phyloP scores from a whole-genome alignment of 2,329 filamentous ascomycete species.

The Beauveria brongniartii region DNA sequence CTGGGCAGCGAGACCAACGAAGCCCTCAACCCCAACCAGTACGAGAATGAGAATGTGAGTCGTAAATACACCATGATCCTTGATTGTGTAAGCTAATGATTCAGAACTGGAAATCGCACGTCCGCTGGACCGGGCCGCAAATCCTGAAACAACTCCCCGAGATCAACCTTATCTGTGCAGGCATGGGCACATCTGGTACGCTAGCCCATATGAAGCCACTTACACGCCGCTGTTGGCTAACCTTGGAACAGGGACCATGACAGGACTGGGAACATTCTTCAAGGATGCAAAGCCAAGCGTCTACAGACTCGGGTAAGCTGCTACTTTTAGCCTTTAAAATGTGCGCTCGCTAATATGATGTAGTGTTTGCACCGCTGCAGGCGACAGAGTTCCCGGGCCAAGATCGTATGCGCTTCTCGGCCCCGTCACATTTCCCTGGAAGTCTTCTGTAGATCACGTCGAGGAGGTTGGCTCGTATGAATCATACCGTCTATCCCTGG shows the following conservation, averaged over 20 bases:
- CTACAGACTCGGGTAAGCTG: slow-evolving; percentile 23
- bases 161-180: slow-evolving; percentile 47
- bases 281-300: slow-evolving; percentile 41
- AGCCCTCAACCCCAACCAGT: slow-evolving; percentile 47
- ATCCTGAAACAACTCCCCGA: slow-evolving; percentile 47
- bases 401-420: slow-evolving; percentile 42
- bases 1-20: slow-evolving; percentile 33
- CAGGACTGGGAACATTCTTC: slow-evolving; percentile 42
- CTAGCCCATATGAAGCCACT: not conserved
- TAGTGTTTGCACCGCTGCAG: slow-evolving; percentile 48
- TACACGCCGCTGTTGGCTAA: not conserved
- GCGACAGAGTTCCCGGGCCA: slow-evolving; percentile 51
- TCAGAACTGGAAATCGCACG: slow-evolving; percentile 46
- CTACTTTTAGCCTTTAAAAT: rapidly evolving
- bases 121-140: slow-evolving; percentile 52
- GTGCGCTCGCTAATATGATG: not conserved
- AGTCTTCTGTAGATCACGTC: slow-evolving; percentile 43
- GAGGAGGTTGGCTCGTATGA: slow-evolving; percentile 48
- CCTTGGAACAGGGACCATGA: slow-evolving; percentile 32
- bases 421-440: slow-evolving; percentile 51
- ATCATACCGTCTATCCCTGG: slow-evolving; percentile 44
- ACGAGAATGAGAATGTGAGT: slow-evolving; percentile 39
- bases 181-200: slow-evolving; percentile 48
- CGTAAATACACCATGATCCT: too few species aligned
- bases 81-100: not conserved